A percentile compares a stretch with the other conserved stretches of the same genome.
These are phyloP conservation scores for Myxozyma udenii DNA, from an alignment of 805 yeast genomes.

Conservation along the genomic window DNA sequence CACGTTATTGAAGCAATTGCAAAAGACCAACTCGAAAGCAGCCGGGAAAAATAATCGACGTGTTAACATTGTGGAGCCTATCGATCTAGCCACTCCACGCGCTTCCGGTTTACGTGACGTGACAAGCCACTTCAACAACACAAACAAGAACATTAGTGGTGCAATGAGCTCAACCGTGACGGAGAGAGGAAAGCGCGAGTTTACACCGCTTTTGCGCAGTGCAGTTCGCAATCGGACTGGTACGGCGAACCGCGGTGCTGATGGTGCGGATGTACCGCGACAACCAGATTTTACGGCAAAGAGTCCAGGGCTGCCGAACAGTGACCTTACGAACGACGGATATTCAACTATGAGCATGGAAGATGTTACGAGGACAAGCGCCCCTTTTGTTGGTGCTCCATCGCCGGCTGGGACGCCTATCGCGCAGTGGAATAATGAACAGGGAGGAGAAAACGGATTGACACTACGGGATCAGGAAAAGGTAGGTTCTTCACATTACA, in stretches of 20 bases:
- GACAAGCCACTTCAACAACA: not conserved
- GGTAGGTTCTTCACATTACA: conserved; percentile 4
- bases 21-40: not conserved
- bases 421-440: not conserved
- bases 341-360: conserved; percentile 22
- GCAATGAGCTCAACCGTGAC: too few relatives aligned
- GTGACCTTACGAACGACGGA: not conserved
- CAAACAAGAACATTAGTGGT: not conserved
- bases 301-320: conserved; percentile 24
- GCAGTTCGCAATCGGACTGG: conserved; percentile 8
- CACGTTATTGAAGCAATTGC: not conserved
- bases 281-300: conserved; percentile 2
- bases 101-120: not conserved
- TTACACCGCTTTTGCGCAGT: conserved; percentile 25
- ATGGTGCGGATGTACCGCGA: conserved; percentile 3
- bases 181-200: too few relatives aligned
- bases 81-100: not conserved
- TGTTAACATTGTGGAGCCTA: not conserved
- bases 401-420: conserved; percentile 20
- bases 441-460: conserved; percentile 15
- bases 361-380: conserved; percentile 19
- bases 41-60: not conserved
- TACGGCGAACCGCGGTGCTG: not conserved
- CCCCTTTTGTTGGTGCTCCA: not conserved
- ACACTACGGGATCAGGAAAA: conserved; percentile 31